Conservation (phyloP, 768 basidiomycete genomes). For the Cystobasidium tubakii region DNA sequence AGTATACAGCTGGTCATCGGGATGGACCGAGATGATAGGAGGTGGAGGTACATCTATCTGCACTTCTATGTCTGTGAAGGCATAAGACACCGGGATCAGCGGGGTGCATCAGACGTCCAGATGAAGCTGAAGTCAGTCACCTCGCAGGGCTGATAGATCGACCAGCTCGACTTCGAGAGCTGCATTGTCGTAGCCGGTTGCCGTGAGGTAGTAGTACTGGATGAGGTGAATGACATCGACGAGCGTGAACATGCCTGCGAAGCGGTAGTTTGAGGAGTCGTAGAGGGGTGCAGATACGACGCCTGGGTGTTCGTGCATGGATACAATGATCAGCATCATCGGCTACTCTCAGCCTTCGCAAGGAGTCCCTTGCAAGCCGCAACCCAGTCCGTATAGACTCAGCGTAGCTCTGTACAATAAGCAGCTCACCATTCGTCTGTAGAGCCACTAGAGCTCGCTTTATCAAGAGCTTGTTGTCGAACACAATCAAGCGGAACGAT, state of each 20-base stretch:
- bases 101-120: background rate
- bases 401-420: background rate
- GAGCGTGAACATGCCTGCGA: slow-evolving; percentile 99
- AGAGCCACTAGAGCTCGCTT: slow-evolving; percentile 89
- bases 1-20: slow-evolving; percentile 77
- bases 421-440: slow-evolving; percentile 56
- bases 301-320: slow-evolving; percentile 54
- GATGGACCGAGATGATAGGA: slow-evolving; percentile 81
- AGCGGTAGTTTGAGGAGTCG: slow-evolving; percentile 87
- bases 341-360: no score
- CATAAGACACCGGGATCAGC: background rate
- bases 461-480: slow-evolving; percentile 91
- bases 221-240: slow-evolving; percentile 98
- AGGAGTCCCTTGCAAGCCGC: no score
- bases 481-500: slow-evolving; percentile 89
- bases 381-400: no score
- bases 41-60: slow-evolving; percentile 85
- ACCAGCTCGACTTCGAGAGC: slow-evolving; percentile 87
- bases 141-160: slow-evolving; percentile 77
- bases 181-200: slow-evolving; percentile 73
- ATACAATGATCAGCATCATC: slow-evolving; percentile 8
- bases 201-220: slow-evolving; percentile 89
- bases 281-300: slow-evolving; percentile 97
- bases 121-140: slow-evolving; percentile 52
- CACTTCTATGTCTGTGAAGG: slow-evolving; percentile 77